These are phyloP conservation scores for Alternaria consortialis DNA, from an alignment of 2,329 filamentous ascomycete genomes.

Conservation along the genomic window DNA sequence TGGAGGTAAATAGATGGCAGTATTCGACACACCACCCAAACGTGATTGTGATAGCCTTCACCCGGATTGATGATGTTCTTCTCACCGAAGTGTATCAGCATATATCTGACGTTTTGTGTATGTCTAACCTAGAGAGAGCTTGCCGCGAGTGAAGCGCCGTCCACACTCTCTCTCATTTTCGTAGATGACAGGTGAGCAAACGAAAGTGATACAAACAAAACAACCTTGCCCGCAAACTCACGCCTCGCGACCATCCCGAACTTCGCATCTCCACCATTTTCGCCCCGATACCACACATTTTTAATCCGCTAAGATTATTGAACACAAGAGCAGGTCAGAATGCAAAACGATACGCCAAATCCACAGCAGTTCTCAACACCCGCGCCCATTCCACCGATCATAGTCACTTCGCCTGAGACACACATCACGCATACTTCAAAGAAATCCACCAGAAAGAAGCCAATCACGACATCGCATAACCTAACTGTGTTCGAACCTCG, in stretches of 20 bases:
- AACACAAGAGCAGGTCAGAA: neutral
- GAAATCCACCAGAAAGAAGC: neutral
- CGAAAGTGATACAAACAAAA: constrained; percentile 2
- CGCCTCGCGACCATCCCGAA: neutral
- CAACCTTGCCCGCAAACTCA: neutral
- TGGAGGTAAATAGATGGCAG: too few species aligned
- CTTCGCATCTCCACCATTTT: neutral
- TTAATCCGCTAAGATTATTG: neutral
- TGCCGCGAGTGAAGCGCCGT: neutral
- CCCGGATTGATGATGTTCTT: too few species aligned
- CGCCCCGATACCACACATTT: neutral
- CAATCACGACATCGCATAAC: neutral
- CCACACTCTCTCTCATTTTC: too few species aligned
- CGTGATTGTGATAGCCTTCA: too few species aligned
- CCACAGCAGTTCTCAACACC: neutral
- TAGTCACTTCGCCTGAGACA: neutral
- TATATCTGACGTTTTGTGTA: too few species aligned
- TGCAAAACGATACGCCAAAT: neutral
- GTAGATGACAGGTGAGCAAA: neutral
- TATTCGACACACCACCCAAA: too few species aligned
- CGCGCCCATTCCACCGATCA: neutral
- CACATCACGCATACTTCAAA: neutral
- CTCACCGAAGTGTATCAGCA: too few species aligned
- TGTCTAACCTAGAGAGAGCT: too few species aligned
- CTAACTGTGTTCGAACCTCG: neutral